Evolutionary conservation across 2,329 filamentous ascomycete genomes (phyloP), one percentile per base, ranked within the genome.

Genomic region (Microcyclospora pomicola): DNA sequence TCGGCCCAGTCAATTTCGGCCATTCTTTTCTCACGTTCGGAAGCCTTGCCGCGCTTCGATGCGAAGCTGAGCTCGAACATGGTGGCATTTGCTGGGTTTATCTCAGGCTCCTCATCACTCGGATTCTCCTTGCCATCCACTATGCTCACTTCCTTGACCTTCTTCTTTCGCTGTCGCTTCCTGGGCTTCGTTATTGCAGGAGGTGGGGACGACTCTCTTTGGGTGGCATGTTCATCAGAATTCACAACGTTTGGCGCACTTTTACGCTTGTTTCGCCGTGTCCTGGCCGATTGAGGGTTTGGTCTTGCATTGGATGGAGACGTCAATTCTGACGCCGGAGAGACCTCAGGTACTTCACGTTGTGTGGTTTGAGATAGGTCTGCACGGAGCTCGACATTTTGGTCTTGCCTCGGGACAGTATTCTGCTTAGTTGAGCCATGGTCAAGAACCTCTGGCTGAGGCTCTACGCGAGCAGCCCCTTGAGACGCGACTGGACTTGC

Each of bases 31-130:
- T 85, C 81, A 2, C 78, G 72, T 50, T 77, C 78, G 39, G 84
- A 87, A 42, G 80, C 77, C 55, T 81, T 82, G 40, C 83, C 83
- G 37, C 55, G 44, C 9, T 42, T 38, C 12, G 43, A 46, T 51
- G 84, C 80, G 43, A 71, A 73, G 35, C 75, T 82, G 2, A 91
- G 61, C 40, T 85, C 80, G 32, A 69, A 72, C 76, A 91, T 84
- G 38, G 75, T 82, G 16, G 82, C 69, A 3, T 69, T 71, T 15
- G 71, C 70, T 15, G 74, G 66, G 51, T 86, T 79, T 38, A 88
- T 77, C 37, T 50, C 50, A 42, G 56, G 52, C 9, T 47, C 35
- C 52, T 60, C 57, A n/a, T 50, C 49, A 37, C 59, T 55, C 1
- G 48, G 49, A 13, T 42, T 45, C 7, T 48, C 42, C 19, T 45